Evolutionary conservation across 1,139 yeast genomes (phyloP).

Genomic region (Yarrowia galli): DNA sequence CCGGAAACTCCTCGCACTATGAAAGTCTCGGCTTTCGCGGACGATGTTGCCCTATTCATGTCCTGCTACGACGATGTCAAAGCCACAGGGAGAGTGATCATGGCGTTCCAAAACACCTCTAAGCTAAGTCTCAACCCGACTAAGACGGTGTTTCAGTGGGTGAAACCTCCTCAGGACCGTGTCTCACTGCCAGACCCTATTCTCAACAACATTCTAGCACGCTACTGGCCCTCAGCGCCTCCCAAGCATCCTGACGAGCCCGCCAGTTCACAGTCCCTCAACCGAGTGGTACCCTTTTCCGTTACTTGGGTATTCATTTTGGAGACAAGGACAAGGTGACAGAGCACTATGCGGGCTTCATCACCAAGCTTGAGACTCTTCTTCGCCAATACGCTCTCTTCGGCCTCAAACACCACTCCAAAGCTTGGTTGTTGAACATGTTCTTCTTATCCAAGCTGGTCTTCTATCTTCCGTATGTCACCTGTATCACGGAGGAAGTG

Average conservation of each 20-base stretch:
- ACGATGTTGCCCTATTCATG: not conserved
- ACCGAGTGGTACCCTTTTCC: not conserved
- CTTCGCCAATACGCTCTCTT: not conserved
- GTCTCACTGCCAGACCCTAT: not conserved
- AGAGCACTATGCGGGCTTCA: not conserved
- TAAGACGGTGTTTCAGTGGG: not conserved
- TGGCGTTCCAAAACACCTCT: not conserved
- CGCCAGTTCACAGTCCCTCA: not conserved
- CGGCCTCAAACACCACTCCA: conserved; percentile 1
- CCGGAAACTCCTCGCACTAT: too few species aligned
- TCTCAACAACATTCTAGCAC: not conserved
- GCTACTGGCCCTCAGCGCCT: not conserved
- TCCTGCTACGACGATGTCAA: not conserved
- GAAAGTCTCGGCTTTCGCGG: too few species aligned
- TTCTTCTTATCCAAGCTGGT: conserved; percentile 5
- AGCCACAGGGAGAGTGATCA: not conserved
- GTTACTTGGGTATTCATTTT: not conserved
- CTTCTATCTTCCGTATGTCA: conserved; percentile 1
- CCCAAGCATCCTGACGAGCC: not conserved
- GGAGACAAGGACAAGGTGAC: not conserved
- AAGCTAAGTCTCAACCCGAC: not conserved
- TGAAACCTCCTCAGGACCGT: not conserved
- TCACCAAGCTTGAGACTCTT: not conserved
- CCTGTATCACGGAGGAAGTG: not conserved
- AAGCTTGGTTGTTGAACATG: not conserved